phyloP scores from a whole-genome alignment of 192 early-diverging fungal species.

The Gonapodya prolifera region DNA sequence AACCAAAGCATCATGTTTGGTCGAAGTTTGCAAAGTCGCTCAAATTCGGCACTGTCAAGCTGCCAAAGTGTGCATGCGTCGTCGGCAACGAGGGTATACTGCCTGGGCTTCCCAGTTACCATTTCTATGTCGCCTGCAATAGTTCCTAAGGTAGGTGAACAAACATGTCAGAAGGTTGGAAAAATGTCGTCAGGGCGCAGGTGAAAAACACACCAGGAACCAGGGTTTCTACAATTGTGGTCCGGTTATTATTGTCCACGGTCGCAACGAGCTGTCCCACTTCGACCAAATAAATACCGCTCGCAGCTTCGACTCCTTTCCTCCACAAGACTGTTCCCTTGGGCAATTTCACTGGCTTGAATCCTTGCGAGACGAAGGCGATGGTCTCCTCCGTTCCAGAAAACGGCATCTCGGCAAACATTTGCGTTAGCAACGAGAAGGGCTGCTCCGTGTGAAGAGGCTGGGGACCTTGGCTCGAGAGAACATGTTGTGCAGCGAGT shows the following conservation, averaged over 20 bases:
- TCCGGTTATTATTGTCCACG: slow-evolving; percentile 22
- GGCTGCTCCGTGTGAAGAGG: slow-evolving; percentile 10
- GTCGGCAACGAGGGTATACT: background rate
- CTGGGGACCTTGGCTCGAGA: slow-evolving; percentile 21
- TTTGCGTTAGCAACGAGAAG: background rate
- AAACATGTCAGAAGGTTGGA: background rate
- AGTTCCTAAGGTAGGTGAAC: background rate
- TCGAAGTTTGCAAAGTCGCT: background rate
- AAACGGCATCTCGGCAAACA: background rate
- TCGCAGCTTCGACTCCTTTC: slow-evolving; percentile 34
- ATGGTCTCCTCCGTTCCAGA: slow-evolving; percentile 32
- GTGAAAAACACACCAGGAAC: slow-evolving; percentile 85
- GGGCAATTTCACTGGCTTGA: slow-evolving; percentile 40
- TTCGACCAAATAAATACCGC: slow-evolving; percentile 63
- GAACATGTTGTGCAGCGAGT: background rate
- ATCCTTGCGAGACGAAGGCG: slow-evolving; percentile 43
- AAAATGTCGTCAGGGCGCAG: background rate
- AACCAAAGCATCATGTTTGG: background rate
- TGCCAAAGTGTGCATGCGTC: background rate
- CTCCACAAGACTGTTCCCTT: slow-evolving; percentile 54
- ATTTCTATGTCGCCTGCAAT: background rate
- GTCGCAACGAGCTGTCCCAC: slow-evolving; percentile 50
- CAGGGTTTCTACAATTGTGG: slow-evolving; percentile 58
- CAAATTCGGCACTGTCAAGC: background rate
- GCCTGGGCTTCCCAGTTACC: background rate